Evolutionary conservation across 164 flowering plant genomes (phyloP), one percentile per base, ranked within the genome.

Genomic region (Liriodendron chinense): DNA sequence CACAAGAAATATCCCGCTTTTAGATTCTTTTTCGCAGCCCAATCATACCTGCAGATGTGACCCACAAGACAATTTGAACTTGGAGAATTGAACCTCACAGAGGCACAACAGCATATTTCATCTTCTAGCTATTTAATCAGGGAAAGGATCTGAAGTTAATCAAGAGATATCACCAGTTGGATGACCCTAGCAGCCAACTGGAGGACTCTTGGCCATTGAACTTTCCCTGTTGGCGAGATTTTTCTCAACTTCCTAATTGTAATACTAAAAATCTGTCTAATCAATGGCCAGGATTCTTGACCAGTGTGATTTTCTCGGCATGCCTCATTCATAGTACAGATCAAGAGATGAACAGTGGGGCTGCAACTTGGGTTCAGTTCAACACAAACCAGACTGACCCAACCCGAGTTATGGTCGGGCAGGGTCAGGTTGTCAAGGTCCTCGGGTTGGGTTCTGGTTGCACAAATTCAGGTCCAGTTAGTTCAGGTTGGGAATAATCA

Each of bases 1-100:
- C 96, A 94, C 25, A 96, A 47, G 77, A 96, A 96, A 83, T 94
- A 96, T 80, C 99, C 99, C 64, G 83, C 81, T 73, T 87, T 85
- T 65, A 96, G 84, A 72, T 62, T 90, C 85, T 87, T 94, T 59
- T 94, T 94, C 47, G 94, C 87, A 73, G 94, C 83, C 98, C 97
- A 94, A 81, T 94, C 99, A 78, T 90, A 94, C 85, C 98, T 96
- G 89, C 70, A 86, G 16, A 21, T 23, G 53, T 23, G 20, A 13
- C 20, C 43, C 34, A 49, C 23, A 64, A 47, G 53, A 16, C 56
- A 18, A 64, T 62, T 63, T 34, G 7, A 21, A 62, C 63, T 59
- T 34, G 25, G 20, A n/a, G 14, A 13, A 10, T 16, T 53, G 59
- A 7, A 53, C 7, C 43, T 53, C 2, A 53, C 59, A 16, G 59